Base-by-base conservation (phyloP, 768 basidiomycete species). In the Dacryopinax primogenitus region DNA sequence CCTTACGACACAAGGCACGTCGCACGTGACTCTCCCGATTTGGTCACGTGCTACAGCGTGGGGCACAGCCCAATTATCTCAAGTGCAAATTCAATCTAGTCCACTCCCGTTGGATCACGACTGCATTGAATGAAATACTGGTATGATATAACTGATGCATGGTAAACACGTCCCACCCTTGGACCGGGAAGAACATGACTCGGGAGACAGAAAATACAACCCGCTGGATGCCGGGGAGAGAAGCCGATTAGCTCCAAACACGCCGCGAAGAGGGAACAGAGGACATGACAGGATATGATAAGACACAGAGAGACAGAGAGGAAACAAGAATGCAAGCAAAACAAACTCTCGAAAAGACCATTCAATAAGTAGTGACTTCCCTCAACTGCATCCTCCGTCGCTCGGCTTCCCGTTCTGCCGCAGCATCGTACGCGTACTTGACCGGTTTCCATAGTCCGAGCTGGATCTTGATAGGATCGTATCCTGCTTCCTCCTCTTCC, bases 341-440 rank as follows among this genome's bases (percentile, higher is more conserved):
- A 30, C 2, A 23, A 4, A 7, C 67, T 58, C 41, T 34, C 65
- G 23, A 62, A 32, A 32, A 11, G 51, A 58, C n/a, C n/a, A n/a
- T n/a, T 58, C 51, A 58, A 58, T 58, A 58, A 58, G 51, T 58
- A 58, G 51, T 58, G 51, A 58, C 51, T 58, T 58, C 51, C 3
- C 21, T 23, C 51, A 58, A 69, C 79, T 68, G 83, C 79, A 66
- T 76, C 65, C 83, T 78, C 76, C 84, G 79, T 68, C 67, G 71
- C 69, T 72, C 72, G 67, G 69, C 67, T 63, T 84, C 83, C 67
- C 88, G 82, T 73, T 95, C 92, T 28, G 90, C 90, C 3, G 86
- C 90, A 0, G 92, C 92, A 72, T 96, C 92, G 73, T 96, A 96
- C n/a, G 88, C 90, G 74, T 87, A 93, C 15, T 82, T 82, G 28